Percentiles rank a stretch among this genome's conserved stretches.
These are phyloP conservation scores for Rachicladosporium sp. DNA, from an alignment of 2,329 filamentous ascomycete species.

Conservation along the genomic window DNA sequence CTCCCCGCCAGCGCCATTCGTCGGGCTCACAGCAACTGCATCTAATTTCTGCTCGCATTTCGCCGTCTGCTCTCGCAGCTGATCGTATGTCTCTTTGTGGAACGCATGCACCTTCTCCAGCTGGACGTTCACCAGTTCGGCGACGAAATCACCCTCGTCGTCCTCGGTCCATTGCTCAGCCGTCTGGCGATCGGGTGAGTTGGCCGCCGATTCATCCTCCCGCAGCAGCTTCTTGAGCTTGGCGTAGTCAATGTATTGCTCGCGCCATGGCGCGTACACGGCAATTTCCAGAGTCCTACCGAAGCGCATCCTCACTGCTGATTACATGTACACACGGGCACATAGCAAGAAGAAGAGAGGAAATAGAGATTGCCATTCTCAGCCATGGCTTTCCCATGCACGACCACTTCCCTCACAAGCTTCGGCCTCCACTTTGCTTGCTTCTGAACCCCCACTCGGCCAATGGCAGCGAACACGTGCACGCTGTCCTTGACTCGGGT, in stretches of 20 bases:
- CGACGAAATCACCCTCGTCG: slow-evolving; percentile 86
- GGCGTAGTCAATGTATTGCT: slow-evolving; percentile 87
- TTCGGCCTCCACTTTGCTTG: no score
- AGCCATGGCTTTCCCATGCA: no score
- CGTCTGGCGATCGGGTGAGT: slow-evolving; percentile 27
- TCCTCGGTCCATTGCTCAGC: slow-evolving; percentile 75
- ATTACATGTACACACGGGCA: no score
- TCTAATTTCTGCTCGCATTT: slow-evolving; percentile 55
- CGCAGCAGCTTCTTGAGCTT: slow-evolving; percentile 84
- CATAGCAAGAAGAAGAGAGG: no score
- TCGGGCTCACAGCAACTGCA: slow-evolving; percentile 31
- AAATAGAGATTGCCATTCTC: not conserved
- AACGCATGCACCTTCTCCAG: slow-evolving; percentile 90
- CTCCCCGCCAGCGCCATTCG: slow-evolving; percentile 5
- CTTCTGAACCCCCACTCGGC: no score
- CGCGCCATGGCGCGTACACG: slow-evolving; percentile 77
- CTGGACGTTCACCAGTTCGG: slow-evolving; percentile 88
- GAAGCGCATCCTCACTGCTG: slow-evolving; percentile 60
- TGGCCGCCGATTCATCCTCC: slow-evolving; percentile 50
- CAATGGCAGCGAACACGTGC: no score
- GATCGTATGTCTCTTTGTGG: slow-evolving; percentile 68
- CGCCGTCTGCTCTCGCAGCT: slow-evolving; percentile 69
- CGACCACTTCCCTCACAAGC: not conserved
- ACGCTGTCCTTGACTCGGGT: no score
- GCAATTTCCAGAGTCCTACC: slow-evolving; percentile 74